Base-by-base conservation (phyloP, 176 grass and related monocot species). In the Carex littledalei region DNA sequence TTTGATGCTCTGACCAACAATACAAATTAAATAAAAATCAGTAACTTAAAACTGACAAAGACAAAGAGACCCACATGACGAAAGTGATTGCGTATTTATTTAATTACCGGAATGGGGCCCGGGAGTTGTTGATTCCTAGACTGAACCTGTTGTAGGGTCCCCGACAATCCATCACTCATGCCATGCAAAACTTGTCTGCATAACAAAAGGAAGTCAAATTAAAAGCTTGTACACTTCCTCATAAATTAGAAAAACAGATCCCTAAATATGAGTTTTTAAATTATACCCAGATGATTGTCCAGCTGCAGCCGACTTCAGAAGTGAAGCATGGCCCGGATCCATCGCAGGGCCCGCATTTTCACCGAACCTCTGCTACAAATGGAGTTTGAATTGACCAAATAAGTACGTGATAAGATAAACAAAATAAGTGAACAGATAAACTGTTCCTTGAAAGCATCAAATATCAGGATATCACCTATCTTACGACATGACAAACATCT, bases 101-200 rank as follows among this genome's bases (percentile, higher is more conserved):
- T 26, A 70, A 14, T 65, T 81, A 99, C 97, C 91, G 94, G 93
- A 74, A 89, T 78, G 65, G 94, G 89, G 14, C 93, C 93, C 82
- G 97, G 91, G 90, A 96, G 84, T 88, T 92, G 97, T 45, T 89
- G 91, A 35, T 87, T 99, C 83, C 93, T 94, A 43, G 88, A 84
- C 78, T 92, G 97, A 86, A 95, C 90, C 83, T 95, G 97, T 83
- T 99, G 97, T 45, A 96, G 82, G 67, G 88, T 85, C 17, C 91
- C 97, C 16, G 97, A 88, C 72, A 99, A 84, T 37, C 93, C 91
- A 89, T 91, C 97, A 87, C 87, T 81, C 67, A 86, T 62, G 79
- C 93, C 97, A 90, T 94, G 97, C 86, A 99, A 90, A 84, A 94
- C 86, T 92, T 96, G 93, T 84, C 97, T 99, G 87, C 8, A 71